Evolutionary conservation across 2,329 filamentous ascomycete species (phyloP), one percentile per base, ranked within the genome.

Genomic region (Lecanoromycetidae sp.): DNA sequence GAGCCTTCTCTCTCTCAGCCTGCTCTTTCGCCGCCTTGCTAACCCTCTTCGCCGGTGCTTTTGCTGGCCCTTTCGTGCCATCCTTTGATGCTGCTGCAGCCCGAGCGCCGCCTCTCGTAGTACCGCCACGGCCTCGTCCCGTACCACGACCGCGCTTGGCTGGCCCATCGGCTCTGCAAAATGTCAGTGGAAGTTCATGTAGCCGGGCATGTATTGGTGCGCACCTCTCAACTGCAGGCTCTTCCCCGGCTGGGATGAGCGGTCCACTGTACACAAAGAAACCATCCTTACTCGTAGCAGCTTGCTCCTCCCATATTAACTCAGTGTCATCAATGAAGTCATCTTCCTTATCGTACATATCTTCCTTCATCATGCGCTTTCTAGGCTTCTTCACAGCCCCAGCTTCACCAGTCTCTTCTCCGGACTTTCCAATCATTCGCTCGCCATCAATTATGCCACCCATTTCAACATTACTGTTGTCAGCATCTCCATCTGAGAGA

Each of bases 231-330:
- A 80, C 70, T 46, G 73, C 66, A 33, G 77, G 71, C 65, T 91
- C 90, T 66, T 94, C 84, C 19, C 82, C 84, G 64, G 94, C 87
- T 4, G 84, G 84, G 19, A 96, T 77, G 38, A 98, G 70, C 7
- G 90, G 90, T 3, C 91, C 91, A 51, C 86, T 93, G 65, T 95
- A 98, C 1, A 98, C 91, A 62, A 96, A 98, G 69, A 96, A 98
- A 1, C 91, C 91, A 61, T 96, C 91, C 57, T 90, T 86, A 55
- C 86, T 90, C 38, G 91, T 88, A 4, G 90, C 87, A 5, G 90
- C 90, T 61, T 94, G 85, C 59, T 94, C 87, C 65, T 96, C 87
- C 90, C 90, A 96, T 0, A 93, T 74, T 60, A 95, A 65, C 63
- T 98, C 91, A 1, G 87, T 93, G 61, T 98, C 91, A 58, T 98